Conservation (phyloP, 306 rosid genomes). For the Prinsepia uniflora region DNA sequence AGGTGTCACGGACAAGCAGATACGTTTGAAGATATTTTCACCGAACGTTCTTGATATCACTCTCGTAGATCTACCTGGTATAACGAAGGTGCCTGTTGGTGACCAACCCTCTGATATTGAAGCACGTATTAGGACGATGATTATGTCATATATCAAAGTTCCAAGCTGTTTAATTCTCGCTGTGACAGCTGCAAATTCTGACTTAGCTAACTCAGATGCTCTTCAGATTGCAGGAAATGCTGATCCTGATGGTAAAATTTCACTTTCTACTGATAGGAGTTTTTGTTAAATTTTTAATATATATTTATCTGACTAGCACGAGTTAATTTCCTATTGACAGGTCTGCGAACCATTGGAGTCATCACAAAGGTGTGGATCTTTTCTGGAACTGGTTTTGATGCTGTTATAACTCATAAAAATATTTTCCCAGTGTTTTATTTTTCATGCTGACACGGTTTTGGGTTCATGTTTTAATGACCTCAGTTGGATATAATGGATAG, state of each 20-base stretch:
- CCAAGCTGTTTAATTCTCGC: slow-evolving; percentile 89
- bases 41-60: slow-evolving; percentile 98
- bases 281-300: slow-evolving; percentile 15
- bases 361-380: slow-evolving; percentile 73
- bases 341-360: slow-evolving; percentile 90
- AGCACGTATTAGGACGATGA: slow-evolving; percentile 95
- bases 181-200: slow-evolving; percentile 97
- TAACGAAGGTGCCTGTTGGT: slow-evolving; percentile 98
- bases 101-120: slow-evolving; percentile 98
- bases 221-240: slow-evolving; percentile 99
- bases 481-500: slow-evolving; percentile 99
- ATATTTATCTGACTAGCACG: slow-evolving; percentile 5
- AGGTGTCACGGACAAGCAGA: slow-evolving; percentile 99
- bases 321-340: slow-evolving; percentile 43
- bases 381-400: slow-evolving; percentile 9
- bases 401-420: background rate
- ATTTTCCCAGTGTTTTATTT: background rate
- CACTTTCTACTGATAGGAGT: slow-evolving; percentile 22
- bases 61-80: slow-evolving; percentile 94
- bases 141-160: slow-evolving; percentile 87
- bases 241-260: slow-evolving; percentile 87
- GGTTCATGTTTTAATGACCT: slow-evolving; percentile 7
- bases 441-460: slow-evolving; percentile 30
- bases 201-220: slow-evolving; percentile 98
- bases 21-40: slow-evolving; percentile 91